Base-by-base conservation (phyloP, 2,329 filamentous ascomycete species). In the Fusarium sp. region DNA sequence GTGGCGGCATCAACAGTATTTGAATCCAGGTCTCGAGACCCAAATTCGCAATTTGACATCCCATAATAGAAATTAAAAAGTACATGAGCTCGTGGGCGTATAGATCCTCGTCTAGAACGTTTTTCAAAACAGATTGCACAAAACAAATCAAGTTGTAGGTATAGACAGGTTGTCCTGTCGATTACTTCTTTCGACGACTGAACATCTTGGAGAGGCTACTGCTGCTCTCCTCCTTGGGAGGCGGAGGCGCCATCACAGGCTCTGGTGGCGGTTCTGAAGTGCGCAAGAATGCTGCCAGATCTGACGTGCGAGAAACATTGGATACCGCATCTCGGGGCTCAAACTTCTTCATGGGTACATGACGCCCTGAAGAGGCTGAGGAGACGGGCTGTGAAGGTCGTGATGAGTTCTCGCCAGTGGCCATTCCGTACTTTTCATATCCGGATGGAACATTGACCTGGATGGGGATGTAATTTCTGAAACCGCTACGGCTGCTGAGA, bases 271-370 rank as follows among this genome's bases (percentile, higher is more conserved):
- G 91, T 33, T 85, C 89, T 16, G 91, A 92, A 72, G 89, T 88
- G 54, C 86, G 87, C 31, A 96, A 80, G 77, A 95, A 95, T 52
- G 89, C 88, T 1, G 92, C 92, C 43, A 95, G 79, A 50, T 93
- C 92, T 20, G 86, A 85, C 4, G 91, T 93, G 44, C 81, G 79
- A n/a, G 80, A 92, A 42, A 77, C 78, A n/a, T 79, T 79, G 9
- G 77, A 78, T 35, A 81, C 79, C 5, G 86, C 80, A 7, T 89
- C 87, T 44, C 86, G 83, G 5, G 87, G 84, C 75, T 88, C 86
- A 72, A 85, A 90, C 71, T 79, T 86, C 79, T 86, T 90, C 84
- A 85, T 86, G 2, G 84, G 81, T 13, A 84, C 82, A 26, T 85
- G 82, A 23, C 85, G 82, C 23, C 78, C 76, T 24, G 77, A 77